Evolutionary conservation across 2,329 filamentous ascomycete species (phyloP).

Genomic region (Plectosphaerella sp.): DNA sequence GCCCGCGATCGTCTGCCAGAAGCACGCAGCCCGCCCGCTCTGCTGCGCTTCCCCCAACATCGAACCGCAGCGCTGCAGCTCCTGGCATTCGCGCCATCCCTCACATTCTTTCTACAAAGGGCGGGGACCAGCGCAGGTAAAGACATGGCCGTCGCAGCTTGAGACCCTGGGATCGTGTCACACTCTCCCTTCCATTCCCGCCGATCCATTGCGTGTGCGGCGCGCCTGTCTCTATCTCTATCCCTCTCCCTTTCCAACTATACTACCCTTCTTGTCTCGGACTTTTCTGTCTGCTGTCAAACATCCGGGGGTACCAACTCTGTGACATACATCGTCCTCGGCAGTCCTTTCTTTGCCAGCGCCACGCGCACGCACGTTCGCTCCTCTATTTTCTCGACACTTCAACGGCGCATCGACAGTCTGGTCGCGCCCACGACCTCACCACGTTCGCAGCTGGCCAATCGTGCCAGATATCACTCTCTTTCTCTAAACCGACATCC

Average conservation of each 20-base stretch:
- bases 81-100: not conserved
- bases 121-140: not conserved
- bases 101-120: not conserved
- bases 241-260: no score
- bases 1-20: not conserved
- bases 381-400: not conserved
- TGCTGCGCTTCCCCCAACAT: no score
- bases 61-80: not conserved
- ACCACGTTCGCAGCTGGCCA: not conserved
- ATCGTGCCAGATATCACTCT: not conserved
- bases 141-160: constrained; percentile 3
- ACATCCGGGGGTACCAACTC: no score
- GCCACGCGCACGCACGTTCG: not conserved
- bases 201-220: not conserved
- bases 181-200: not conserved
- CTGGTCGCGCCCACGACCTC: not conserved
- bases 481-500: not conserved
- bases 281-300: no score
- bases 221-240: no score
- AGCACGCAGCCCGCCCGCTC: not conserved
- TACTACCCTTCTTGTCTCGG: no score
- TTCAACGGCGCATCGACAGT: not conserved
- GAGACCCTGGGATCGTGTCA: not conserved
- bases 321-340: no score
- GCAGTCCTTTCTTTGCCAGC: not conserved